A percentile compares a stretch with the other conserved stretches of the same genome.
Evolutionary conservation across 352 stramenopile genomes (phyloP).

Genomic region (Pythium vanterpoolii): DNA sequence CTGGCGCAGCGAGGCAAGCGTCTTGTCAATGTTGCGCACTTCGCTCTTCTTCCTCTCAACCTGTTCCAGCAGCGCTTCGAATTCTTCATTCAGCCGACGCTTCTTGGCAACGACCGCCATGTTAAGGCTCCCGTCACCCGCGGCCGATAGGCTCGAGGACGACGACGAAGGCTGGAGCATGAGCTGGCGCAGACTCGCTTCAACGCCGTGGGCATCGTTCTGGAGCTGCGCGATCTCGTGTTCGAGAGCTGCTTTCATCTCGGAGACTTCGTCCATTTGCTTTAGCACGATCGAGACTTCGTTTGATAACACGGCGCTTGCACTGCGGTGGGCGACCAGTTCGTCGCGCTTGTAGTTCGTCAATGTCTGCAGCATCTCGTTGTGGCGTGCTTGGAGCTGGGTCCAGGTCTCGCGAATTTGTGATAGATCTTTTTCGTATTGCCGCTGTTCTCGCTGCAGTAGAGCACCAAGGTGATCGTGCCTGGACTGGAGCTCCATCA

Average conservation of each 20-base stretch:
- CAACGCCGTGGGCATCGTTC: slow-evolving; percentile 49
- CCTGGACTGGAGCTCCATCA: slow-evolving; percentile 20
- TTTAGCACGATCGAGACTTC: slow-evolving; percentile 67
- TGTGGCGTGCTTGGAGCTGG: slow-evolving; percentile 36
- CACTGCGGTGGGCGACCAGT: slow-evolving; percentile 65
- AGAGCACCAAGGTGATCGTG: slow-evolving; percentile 23
- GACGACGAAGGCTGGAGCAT: slow-evolving; percentile 43
- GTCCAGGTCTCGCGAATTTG: slow-evolving; percentile 35
- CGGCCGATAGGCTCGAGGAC: slow-evolving; percentile 5
- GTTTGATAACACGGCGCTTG: slow-evolving; percentile 67
- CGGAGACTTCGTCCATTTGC: slow-evolving; percentile 74
- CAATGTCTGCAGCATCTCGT: slow-evolving; percentile 66
- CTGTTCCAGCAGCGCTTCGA: slow-evolving; percentile 65
- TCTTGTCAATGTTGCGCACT: slow-evolving; percentile 58
- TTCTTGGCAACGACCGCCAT: slow-evolving; percentile 75
- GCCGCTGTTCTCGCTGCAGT: slow-evolving; percentile 31
- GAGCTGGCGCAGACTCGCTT: slow-evolving; percentile 53
- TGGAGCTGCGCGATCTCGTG: slow-evolving; percentile 58
- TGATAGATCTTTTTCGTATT: slow-evolving; percentile 27
- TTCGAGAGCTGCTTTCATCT: slow-evolving; percentile 54
- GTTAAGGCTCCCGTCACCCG: slow-evolving; percentile 33
- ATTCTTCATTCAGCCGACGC: slow-evolving; percentile 78
- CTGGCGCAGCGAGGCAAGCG: slow-evolving; percentile 44
- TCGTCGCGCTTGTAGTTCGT: slow-evolving; percentile 83
- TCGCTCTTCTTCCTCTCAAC: slow-evolving; percentile 71